These are phyloP conservation scores for Komagataella kurtzmanii DNA, from an alignment of 805 yeast genomes.

Conservation along the genomic window DNA sequence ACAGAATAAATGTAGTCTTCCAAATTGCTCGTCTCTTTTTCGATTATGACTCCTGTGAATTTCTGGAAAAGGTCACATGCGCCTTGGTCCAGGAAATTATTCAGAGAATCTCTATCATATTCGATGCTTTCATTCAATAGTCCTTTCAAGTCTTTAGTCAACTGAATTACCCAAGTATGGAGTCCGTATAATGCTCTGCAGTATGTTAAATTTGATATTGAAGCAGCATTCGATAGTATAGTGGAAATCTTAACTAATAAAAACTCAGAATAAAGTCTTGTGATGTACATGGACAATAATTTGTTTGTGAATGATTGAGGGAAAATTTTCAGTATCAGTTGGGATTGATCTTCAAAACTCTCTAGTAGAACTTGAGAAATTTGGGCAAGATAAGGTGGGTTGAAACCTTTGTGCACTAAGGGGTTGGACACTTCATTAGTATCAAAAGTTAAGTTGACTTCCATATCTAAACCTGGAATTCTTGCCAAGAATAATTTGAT, in stretches of 20 bases:
- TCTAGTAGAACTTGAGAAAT: neutral
- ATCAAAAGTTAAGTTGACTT: neutral
- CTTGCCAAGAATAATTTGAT: neutral
- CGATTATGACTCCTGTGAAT: slow-evolving; percentile 52
- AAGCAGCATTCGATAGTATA: slow-evolving; percentile 47
- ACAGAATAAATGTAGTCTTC: slow-evolving; percentile 35
- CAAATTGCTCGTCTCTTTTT: slow-evolving; percentile 53
- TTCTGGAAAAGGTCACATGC: slow-evolving; percentile 63
- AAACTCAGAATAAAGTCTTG: neutral
- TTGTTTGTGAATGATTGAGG: neutral
- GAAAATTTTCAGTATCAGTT: neutral
- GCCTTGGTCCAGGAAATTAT: slow-evolving; percentile 50
- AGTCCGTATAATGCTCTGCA: slow-evolving; percentile 61
- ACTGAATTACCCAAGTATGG: slow-evolving; percentile 42
- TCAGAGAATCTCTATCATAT: slow-evolving; percentile 27
- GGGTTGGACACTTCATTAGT: neutral
- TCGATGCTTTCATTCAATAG: slow-evolving; percentile 37
- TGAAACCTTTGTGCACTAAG: neutral
- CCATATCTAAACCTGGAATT: neutral
- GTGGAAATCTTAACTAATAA: slow-evolving; percentile 5
- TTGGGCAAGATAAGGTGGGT: neutral
- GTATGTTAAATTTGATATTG: slow-evolving; percentile 55
- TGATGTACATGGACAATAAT: neutral
- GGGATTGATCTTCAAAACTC: neutral
- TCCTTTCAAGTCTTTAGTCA: slow-evolving; percentile 53